Evolutionary conservation across 768 basidiomycete genomes (phyloP).

Genomic region (Serpula lacrymans): DNA sequence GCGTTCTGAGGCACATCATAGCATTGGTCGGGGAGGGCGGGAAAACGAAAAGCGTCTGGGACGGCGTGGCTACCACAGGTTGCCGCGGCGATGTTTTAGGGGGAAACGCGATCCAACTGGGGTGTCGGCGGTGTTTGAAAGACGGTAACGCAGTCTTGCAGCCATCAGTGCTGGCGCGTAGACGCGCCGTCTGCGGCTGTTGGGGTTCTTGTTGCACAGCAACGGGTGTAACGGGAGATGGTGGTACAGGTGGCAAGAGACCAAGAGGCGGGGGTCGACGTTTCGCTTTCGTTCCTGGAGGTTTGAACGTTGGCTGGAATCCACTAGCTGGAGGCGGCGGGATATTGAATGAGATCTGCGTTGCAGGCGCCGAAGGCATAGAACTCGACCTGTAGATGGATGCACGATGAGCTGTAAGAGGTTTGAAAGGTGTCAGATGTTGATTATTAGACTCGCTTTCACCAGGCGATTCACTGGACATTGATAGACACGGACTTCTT

Average conservation of each 20-base stretch:
- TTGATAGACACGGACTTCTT: constrained; percentile 28
- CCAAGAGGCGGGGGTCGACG: constrained; percentile 61
- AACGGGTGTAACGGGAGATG: constrained; percentile 61
- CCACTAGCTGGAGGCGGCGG: constrained; percentile 53
- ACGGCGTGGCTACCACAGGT: constrained; percentile 46
- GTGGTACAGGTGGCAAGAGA: constrained; percentile 66
- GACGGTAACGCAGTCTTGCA: constrained; percentile 55
- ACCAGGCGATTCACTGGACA: constrained; percentile 31
- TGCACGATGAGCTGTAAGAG: constrained; percentile 15
- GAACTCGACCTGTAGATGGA: constrained; percentile 9
- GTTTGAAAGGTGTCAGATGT: constrained; percentile 19
- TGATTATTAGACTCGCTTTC: constrained; percentile 27
- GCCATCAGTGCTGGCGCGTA: constrained; percentile 51
- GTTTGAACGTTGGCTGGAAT: constrained; percentile 48
- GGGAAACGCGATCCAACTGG: constrained; percentile 25
- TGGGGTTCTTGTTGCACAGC: constrained; percentile 30
- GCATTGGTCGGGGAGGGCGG: constrained; percentile 68
- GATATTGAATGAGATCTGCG: constrained; percentile 55
- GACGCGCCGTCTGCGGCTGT: constrained; percentile 28
- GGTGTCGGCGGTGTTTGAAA: constrained; percentile 42
- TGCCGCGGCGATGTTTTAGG: constrained; percentile 19
- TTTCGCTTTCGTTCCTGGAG: constrained; percentile 43
- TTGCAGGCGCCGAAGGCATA: constrained; percentile 54
- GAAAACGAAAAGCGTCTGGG: constrained; percentile 85
- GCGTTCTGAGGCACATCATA: constrained; percentile 52